These are phyloP conservation scores for Pseudogymnoascus sp. DNA, from an alignment of 2,329 filamentous ascomycete genomes.

Conservation along the genomic window DNA sequence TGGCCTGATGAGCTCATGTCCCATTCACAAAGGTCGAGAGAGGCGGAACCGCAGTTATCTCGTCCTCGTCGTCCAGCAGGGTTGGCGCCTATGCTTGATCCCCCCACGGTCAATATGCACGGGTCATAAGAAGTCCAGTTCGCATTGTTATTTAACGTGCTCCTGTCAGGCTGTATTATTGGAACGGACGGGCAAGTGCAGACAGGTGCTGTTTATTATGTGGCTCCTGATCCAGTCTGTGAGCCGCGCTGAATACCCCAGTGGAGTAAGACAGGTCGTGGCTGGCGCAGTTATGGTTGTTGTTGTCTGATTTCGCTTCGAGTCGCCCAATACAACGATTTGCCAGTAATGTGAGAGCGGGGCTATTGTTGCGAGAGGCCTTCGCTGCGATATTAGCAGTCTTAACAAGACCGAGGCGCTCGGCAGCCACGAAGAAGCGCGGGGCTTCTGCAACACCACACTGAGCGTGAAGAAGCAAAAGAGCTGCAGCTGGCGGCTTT, in stretches of 20 bases:
- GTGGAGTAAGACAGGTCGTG: constrained; percentile 3
- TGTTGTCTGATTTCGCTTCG: constrained; percentile 2
- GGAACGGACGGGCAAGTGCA: neutral
- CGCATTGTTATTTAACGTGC: constrained; percentile 2
- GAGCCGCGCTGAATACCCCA: neutral
- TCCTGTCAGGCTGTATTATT: neutral
- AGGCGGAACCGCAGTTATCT: constrained; percentile 2
- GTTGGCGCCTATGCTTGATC: neutral
- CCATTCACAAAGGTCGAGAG: neutral
- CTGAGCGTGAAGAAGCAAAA: neutral
- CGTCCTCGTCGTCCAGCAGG: neutral
- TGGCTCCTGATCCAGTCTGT: neutral
- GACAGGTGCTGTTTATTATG: neutral
- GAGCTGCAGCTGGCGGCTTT: neutral
- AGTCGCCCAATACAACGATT: neutral
- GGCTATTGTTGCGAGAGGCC: constrained; percentile 2
- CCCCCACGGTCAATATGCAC: constrained; percentile 7
- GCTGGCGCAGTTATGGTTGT: neutral
- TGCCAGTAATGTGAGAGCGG: constrained; percentile 3
- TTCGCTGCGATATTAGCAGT: neutral
- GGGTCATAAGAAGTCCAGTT: constrained; percentile 5
- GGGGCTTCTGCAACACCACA: neutral
- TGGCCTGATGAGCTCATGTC: constrained; percentile 4
- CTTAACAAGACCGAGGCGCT: neutral
- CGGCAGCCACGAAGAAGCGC: neutral